Base-by-base conservation (phyloP, 345 rosid genomes). In the Lumnitzera racemosa region DNA sequence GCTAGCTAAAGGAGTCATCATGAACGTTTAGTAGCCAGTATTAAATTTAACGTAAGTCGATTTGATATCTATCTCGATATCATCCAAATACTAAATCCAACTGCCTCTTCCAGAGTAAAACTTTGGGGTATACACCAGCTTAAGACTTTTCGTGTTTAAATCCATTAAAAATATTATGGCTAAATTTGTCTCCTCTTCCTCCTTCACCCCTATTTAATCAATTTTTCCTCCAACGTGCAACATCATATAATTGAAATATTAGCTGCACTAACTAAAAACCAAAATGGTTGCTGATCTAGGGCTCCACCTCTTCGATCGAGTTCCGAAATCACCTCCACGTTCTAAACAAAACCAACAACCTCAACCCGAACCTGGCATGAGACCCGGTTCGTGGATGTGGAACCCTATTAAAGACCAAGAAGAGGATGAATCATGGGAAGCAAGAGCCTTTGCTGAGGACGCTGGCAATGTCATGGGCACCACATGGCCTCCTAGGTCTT, bases 401-500 rank as follows among this genome's bases (percentile, higher is more conserved):
- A 71, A 65, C 73, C 64, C 65, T 27, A 62, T 31, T 61, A 27
- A 25, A 7, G 16, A 29, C 55, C 46, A 73, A 12, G 76, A 82
- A 29, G 92, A 85, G 0, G 97, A 89, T 55, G 97, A 86, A 51
- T 87, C 96, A 15, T 90, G 99, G 99, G 97, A 90, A 77, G 99
- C 86, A 16, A 78, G 78, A 67, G 98, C 98, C 53, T 92, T 89
- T 31, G 90, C 81, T 24, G 94, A 92, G 62, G 99, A 94, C 65
- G 84, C 90, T 9, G 77, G 80, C 13, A 84, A 74, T 70, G 59
- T 73, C 55, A 76, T 82, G 81, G 96, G 96, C 55, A 74, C 96
- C 55, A 90, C 97, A 31, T 94, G 97, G 97, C 99, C 99, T 5
- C 99, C 99, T 4, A 73, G 96, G 80, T 94, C 95, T 46, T 94